A percentile compares a stretch with the other conserved stretches of the same genome.
These are phyloP conservation scores for Talaromyces sp. DNA, from an alignment of 2,329 filamentous ascomycete genomes.

Conservation along the genomic window DNA sequence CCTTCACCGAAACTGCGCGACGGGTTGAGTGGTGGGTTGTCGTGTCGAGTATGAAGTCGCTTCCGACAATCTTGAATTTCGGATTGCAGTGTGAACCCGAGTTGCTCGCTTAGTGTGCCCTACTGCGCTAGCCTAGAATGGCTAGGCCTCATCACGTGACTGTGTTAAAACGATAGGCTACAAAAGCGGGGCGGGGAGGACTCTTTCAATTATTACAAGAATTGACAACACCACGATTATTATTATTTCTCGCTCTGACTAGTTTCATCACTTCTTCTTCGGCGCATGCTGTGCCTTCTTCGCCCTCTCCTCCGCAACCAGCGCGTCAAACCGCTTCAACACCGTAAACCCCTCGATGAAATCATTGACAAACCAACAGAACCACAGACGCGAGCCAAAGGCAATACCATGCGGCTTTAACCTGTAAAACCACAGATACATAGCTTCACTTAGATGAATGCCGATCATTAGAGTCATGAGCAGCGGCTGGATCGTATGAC, in stretches of 20 bases:
- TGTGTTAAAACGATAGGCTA: background rate
- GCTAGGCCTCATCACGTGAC: conserved; percentile 15
- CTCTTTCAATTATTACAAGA: background rate
- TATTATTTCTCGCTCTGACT: background rate
- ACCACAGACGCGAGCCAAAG: conserved; percentile 45
- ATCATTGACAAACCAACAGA: conserved; percentile 48
- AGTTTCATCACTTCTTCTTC: background rate
- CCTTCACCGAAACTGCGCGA: conserved; percentile 40
- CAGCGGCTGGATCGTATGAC: conserved; percentile 53
- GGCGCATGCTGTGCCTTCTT: conserved; percentile 20
- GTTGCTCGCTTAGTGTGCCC: conserved; percentile 41
- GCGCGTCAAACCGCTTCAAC: conserved; percentile 42
- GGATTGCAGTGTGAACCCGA: conserved; percentile 36
- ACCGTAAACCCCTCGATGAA: conserved; percentile 51
- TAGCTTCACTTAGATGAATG: conserved; percentile 63
- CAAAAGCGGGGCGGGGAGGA: background rate
- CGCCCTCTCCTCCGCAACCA: conserved; percentile 37
- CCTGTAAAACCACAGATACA: conserved; percentile 40
- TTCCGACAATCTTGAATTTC: conserved; percentile 40
- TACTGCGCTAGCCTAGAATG: conserved; percentile 28
- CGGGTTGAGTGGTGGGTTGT: conserved; percentile 34
- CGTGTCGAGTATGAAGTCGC: conserved; percentile 33
- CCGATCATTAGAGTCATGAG: conserved; percentile 56
- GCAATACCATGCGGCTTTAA: conserved; percentile 50
- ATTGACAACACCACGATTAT: background rate